Conservation (phyloP, 371 early-diverging fungal genomes). For the Lichtheimia ramosa region DNA sequence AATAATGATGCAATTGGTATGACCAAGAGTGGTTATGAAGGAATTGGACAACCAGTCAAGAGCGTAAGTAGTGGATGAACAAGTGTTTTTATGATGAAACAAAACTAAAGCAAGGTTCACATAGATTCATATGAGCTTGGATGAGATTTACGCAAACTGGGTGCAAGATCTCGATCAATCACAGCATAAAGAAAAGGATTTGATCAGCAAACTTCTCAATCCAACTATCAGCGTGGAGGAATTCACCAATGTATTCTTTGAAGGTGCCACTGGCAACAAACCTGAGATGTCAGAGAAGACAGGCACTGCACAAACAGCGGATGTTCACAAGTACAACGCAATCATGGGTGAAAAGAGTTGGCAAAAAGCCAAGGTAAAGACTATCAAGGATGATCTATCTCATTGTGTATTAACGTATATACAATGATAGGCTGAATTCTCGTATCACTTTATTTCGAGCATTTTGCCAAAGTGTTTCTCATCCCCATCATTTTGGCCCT, state of each 20-base stretch:
- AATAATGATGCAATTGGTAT: conserved; percentile 32
- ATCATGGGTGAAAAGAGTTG: not conserved
- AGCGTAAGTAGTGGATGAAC: conserved; percentile 17
- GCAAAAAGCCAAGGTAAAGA: too few species aligned
- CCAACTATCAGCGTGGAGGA: conserved; percentile 19
- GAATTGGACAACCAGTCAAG: conserved; percentile 7
- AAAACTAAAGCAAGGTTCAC: not conserved
- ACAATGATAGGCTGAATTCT: conserved; percentile 32
- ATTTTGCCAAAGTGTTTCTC: conserved; percentile 21
- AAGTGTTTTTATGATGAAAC: not conserved
- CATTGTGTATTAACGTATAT: too few species aligned
- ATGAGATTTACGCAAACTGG: conserved; percentile 28
- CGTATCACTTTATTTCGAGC: conserved; percentile 48
- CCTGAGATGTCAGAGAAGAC: not conserved
- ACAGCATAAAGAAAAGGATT: conserved; percentile 27
- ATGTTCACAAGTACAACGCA: not conserved
- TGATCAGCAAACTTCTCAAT: conserved; percentile 19
- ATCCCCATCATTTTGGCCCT: conserved; percentile 50
- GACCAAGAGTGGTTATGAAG: conserved; percentile 39
- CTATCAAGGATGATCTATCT: too few species aligned
- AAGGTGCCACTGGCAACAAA: conserved; percentile 6
- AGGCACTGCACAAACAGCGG: not conserved
- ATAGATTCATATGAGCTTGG: too few species aligned
- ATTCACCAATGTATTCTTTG: conserved; percentile 35
- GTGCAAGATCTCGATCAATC: conserved; percentile 17